These are phyloP conservation scores for Kentomonas sorsogonicus DNA, from an alignment of 208 protist species.

Conservation along the genomic window DNA sequence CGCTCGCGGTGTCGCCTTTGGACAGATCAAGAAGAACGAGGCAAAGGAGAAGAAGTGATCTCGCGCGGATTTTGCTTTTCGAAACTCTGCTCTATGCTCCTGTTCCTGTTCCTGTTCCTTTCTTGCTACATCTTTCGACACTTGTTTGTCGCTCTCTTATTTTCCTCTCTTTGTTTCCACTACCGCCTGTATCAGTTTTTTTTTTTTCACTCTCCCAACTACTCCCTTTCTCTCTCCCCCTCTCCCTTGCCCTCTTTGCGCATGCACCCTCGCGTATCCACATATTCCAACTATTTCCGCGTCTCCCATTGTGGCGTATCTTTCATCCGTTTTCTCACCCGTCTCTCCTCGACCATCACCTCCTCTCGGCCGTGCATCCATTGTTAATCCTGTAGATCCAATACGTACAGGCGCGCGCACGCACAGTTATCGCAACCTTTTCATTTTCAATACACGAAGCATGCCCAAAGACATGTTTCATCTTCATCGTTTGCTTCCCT, in stretches of 20 bases:
- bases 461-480: not conserved
- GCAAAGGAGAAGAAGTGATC: conserved; percentile 31
- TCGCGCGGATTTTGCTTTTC: conserved; percentile 3
- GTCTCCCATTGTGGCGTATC: no score
- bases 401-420: not conserved
- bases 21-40: conserved; percentile 87
- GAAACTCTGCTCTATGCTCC: not conserved
- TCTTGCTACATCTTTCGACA: not conserved
- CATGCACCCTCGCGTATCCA: no score
- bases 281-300: no score
- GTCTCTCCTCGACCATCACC: no score
- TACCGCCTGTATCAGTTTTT: no score
- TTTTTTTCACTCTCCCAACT: no score
- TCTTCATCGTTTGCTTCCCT: conserved; percentile 11
- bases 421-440: not conserved
- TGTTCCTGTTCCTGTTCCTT: conserved; percentile 4
- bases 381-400: no score
- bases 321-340: conserved; percentile 6
- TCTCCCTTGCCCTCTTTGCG: no score
- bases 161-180: not conserved
- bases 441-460: conserved; percentile 2
- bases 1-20: conserved; percentile 82
- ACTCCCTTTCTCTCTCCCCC: no score
- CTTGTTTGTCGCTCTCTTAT: not conserved
- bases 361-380: no score